A percentile compares a stretch with the other conserved stretches of the same genome.
Conservation (phyloP, 2,329 filamentous ascomycete genomes). For the Pseudogymnoascus pannorum region DNA sequence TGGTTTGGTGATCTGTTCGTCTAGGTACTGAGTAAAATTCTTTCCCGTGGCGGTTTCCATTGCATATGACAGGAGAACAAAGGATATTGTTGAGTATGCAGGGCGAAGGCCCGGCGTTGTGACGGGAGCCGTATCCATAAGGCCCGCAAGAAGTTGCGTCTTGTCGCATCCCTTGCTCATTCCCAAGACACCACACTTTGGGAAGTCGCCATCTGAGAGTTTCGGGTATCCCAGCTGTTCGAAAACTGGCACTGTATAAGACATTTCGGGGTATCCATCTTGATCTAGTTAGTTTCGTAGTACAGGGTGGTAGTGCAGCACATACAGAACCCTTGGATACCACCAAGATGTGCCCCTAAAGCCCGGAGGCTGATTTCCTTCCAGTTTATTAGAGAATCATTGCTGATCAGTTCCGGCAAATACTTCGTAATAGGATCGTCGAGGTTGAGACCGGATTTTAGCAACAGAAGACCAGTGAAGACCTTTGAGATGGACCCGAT, state of each 20-base stretch:
- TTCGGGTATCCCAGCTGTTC: neutral
- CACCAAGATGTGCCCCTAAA: neutral
- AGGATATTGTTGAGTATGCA: neutral
- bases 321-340: conserved; percentile 2
- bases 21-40: neutral
- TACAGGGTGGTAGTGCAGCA: neutral
- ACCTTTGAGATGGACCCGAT: conserved; percentile 38
- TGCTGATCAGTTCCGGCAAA: conserved; percentile 31
- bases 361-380: neutral
- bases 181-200: neutral
- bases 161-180: neutral
- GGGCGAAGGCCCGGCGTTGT: neutral
- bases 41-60: conserved; percentile 32
- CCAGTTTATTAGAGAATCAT: neutral
- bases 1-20: conserved; percentile 22
- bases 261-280: conserved; percentile 3
- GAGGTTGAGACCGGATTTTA: conserved; percentile 29
- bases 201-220: neutral
- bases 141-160: neutral
- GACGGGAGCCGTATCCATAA: neutral
- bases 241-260: neutral
- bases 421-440: conserved; percentile 34
- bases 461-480: conserved; percentile 34
- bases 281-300: neutral
- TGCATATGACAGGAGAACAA: conserved; percentile 29